A percentile compares a stretch with the other conserved stretches of the same genome.
Conservation (phyloP, 306 rosid species). For the Prunus armeniaca region DNA sequence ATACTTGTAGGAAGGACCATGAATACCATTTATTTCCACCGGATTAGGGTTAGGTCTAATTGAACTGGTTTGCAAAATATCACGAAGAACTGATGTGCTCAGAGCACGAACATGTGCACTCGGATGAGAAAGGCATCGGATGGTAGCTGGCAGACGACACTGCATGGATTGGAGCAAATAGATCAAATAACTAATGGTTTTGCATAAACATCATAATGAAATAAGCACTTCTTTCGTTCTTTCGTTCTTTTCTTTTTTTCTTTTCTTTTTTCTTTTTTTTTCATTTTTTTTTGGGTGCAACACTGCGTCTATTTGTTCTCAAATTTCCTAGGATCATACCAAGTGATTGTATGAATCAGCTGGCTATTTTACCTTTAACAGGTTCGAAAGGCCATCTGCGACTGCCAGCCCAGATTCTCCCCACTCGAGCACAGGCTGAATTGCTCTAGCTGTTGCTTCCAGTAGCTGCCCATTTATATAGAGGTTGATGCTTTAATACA, state of each 20-base stretch:
- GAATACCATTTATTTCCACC: slow-evolving; percentile 39
- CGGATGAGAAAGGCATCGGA: slow-evolving; percentile 83
- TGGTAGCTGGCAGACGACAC: slow-evolving; percentile 87
- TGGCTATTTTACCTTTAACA: slow-evolving; percentile 58
- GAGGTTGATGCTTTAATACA: slow-evolving; percentile 6
- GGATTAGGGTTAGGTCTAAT: slow-evolving; percentile 48
- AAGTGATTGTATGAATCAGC: neutral
- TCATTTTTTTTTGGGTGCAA: no score
- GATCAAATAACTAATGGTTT: neutral
- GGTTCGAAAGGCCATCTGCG: slow-evolving; percentile 94
- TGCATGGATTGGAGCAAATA: slow-evolving; percentile 37
- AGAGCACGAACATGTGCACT: slow-evolving; percentile 86
- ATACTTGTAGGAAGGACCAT: slow-evolving; percentile 46
- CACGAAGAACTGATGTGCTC: slow-evolving; percentile 92
- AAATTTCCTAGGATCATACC: neutral
- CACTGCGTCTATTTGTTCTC: neutral
- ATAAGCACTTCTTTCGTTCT: neutral
- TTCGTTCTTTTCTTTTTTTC: neutral
- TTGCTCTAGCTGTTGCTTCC: slow-evolving; percentile 94
- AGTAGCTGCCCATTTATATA: slow-evolving; percentile 50
- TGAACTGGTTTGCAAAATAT: slow-evolving; percentile 62
- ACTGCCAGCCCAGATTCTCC: slow-evolving; percentile 90
- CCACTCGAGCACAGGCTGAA: slow-evolving; percentile 74
- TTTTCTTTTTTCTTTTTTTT: no score
- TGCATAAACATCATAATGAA: neutral